Base-by-base conservation (phyloP, 441 rosid genomes). In the Brassica hybrid region DNA sequence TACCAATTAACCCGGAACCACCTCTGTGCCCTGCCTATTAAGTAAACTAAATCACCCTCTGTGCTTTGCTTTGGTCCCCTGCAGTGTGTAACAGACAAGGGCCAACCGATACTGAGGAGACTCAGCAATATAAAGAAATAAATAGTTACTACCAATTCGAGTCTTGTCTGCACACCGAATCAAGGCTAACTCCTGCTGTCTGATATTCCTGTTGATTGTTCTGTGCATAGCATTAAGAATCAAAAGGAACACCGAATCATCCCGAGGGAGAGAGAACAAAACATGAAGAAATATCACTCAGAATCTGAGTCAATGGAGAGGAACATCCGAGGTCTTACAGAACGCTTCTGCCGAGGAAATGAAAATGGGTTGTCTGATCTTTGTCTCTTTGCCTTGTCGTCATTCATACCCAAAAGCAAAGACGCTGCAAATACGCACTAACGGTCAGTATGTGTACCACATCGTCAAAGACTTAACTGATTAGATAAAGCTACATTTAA, bases 301-400 rank as follows among this genome's bases (percentile, higher is more conserved):
- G 97, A 83, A 78, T 93, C 98, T 3, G 92, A 86, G 81, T 90
- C 95, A 71, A 92, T 92, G 65, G 97, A 94, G 69, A 94, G 86
- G 81, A 80, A 88, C 76, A 86, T 68, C 72, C 97, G 87, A 17
- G 83, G 94, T 79, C 95, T 87, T 65, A 88, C 96, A 48, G 99
- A 89, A 64, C 99, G 98, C 85, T 92, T 94, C 86, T 85, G 91
- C 17, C 92, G 92, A 59, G 96, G 98, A 81, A 92, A 86, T 69
- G 87, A 80, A 85, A 92, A 88, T 14, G 94, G 90, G 60, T 89
- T 84, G 61, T 88, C 92, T 38, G 94, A 81, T 86, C 93, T 88
- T 80, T 82, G 89, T 84, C 87, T 88, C 79, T 87, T 90, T 54
- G 87, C 83, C 85, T 84, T 94, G 78, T 87, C 6, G 32, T 27